Conservation (phyloP, 2,329 filamentous ascomycete genomes). For the Curvularia eragrostidis region DNA sequence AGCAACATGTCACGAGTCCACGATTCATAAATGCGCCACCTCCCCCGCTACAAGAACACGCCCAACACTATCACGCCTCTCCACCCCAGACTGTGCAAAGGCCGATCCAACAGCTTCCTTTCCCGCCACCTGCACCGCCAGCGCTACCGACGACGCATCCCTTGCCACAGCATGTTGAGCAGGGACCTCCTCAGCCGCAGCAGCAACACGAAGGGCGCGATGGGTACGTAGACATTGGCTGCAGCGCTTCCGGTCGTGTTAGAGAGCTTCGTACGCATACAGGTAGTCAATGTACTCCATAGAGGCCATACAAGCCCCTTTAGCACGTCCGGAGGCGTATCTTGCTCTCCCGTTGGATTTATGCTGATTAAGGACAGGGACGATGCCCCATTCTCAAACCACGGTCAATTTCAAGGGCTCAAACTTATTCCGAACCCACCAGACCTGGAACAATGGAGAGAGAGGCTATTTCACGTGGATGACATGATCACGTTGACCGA, state of each 20-base stretch:
- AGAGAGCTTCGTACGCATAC: background rate
- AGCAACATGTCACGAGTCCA: conserved; percentile 35
- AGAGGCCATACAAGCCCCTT: background rate
- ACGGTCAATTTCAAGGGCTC: conserved; percentile 60
- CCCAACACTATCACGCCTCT: conserved; percentile 26
- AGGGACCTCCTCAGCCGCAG: conserved; percentile 7
- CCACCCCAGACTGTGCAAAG: conserved; percentile 23
- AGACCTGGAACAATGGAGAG: conserved; percentile 71
- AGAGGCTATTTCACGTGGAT: conserved; percentile 77
- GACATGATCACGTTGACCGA: conserved; percentile 74
- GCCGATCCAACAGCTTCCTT: conserved; percentile 19
- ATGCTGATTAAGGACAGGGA: conserved; percentile 18
- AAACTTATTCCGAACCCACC: conserved; percentile 71
- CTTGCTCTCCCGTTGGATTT: background rate
- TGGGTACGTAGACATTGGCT: conserved; percentile 2
- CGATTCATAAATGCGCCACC: conserved; percentile 32
- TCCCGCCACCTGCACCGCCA: conserved; percentile 19
- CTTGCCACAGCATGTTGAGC: conserved; percentile 10
- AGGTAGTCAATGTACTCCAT: background rate
- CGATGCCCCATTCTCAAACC: conserved; percentile 53
- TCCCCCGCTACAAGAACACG: conserved; percentile 22
- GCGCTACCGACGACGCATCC: conserved; percentile 19
- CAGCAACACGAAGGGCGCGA: conserved; percentile 10
- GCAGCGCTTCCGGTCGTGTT: background rate
- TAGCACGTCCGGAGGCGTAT: background rate